A percentile compares a stretch with the other conserved stretches of the same genome.
Evolutionary conservation across 345 rosid species (phyloP).

Genomic region (Corymbia maculata): DNA sequence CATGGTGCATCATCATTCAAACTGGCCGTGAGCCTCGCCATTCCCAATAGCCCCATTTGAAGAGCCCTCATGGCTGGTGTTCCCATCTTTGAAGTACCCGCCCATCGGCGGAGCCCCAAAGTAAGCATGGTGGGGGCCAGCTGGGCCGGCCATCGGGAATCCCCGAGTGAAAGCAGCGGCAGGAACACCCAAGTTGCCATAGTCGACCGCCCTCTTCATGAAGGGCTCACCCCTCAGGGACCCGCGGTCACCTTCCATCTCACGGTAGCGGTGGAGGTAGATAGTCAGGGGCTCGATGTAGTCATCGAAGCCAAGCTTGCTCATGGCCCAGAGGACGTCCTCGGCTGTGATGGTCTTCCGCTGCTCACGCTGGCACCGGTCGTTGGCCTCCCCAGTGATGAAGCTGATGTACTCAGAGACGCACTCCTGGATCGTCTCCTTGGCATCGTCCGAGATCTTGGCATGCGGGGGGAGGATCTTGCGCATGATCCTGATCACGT

Average conservation of each 20-base stretch:
- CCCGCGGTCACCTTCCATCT: slow-evolving; percentile 58
- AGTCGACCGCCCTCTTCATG: slow-evolving; percentile 43
- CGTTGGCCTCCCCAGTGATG: slow-evolving; percentile 95
- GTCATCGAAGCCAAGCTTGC: slow-evolving; percentile 88
- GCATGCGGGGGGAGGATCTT: slow-evolving; percentile 82
- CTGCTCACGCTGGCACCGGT: slow-evolving; percentile 92
- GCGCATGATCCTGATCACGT: slow-evolving; percentile 90
- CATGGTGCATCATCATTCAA: slow-evolving; percentile 10
- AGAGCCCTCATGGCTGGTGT: slow-evolving; percentile 4
- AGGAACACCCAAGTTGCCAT: slow-evolving; percentile 13
- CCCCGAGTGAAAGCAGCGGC: slow-evolving; percentile 27
- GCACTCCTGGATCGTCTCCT: slow-evolving; percentile 94
- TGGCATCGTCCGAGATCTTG: slow-evolving; percentile 89
- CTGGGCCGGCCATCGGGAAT: slow-evolving; percentile 30
- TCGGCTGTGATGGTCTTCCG: slow-evolving; percentile 94
- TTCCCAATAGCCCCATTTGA: slow-evolving; percentile 8
- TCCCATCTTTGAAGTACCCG: slow-evolving; percentile 23
- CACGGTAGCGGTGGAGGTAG: slow-evolving; percentile 76
- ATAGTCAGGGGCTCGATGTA: slow-evolving; percentile 72
- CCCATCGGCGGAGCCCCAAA: slow-evolving; percentile 10
- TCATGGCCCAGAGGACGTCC: slow-evolving; percentile 91
- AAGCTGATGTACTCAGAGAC: slow-evolving; percentile 97
- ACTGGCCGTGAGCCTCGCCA: slow-evolving; percentile 10
- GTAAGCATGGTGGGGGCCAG: slow-evolving; percentile 41
- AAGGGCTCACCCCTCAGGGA: slow-evolving; percentile 39